Evolutionary conservation across 345 rosid genomes (phyloP).

Genomic region (Abelmoschus esculentus): DNA sequence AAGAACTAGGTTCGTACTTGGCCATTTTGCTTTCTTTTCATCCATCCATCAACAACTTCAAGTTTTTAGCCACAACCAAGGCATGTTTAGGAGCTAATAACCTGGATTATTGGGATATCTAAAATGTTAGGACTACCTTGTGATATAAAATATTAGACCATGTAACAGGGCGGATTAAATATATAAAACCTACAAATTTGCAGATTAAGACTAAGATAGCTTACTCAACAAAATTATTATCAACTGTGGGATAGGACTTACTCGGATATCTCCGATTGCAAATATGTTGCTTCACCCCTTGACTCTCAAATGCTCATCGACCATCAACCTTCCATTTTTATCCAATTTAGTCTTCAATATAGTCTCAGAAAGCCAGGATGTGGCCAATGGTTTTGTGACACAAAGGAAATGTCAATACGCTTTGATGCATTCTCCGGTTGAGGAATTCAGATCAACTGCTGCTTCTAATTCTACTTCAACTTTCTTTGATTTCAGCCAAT

Average conservation of each 20-base stretch:
- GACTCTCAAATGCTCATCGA: slow-evolving; percentile 60
- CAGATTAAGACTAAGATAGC: too few relatives aligned
- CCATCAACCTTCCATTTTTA: slow-evolving; percentile 54
- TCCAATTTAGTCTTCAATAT: slow-evolving; percentile 47
- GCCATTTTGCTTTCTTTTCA: slow-evolving; percentile 49
- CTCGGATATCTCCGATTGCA: slow-evolving; percentile 70
- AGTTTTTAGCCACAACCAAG: slow-evolving; percentile 48
- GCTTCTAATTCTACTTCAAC: slow-evolving; percentile 67
- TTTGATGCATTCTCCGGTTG: slow-evolving; percentile 50
- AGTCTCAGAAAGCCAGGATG: slow-evolving; percentile 63
- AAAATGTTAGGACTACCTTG: too few relatives aligned
- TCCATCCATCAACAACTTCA: slow-evolving; percentile 53
- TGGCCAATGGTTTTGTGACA: slow-evolving; percentile 50
- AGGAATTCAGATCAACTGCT: slow-evolving; percentile 52
- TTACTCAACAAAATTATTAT: too few relatives aligned
- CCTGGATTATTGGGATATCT: slow-evolving; percentile 24
- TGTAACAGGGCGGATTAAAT: too few relatives aligned
- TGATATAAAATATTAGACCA: too few relatives aligned
- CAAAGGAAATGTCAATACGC: slow-evolving; percentile 80
- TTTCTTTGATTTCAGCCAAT: slow-evolving; percentile 61
- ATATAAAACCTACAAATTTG: too few relatives aligned
- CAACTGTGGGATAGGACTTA: slow-evolving; percentile 25
- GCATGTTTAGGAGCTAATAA: slow-evolving; percentile 73
- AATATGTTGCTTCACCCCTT: slow-evolving; percentile 45
- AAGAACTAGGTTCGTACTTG: slow-evolving; percentile 35